Base-by-base conservation (phyloP, 2,329 filamentous ascomycete genomes). In the Taxawa tesnikishii region DNA sequence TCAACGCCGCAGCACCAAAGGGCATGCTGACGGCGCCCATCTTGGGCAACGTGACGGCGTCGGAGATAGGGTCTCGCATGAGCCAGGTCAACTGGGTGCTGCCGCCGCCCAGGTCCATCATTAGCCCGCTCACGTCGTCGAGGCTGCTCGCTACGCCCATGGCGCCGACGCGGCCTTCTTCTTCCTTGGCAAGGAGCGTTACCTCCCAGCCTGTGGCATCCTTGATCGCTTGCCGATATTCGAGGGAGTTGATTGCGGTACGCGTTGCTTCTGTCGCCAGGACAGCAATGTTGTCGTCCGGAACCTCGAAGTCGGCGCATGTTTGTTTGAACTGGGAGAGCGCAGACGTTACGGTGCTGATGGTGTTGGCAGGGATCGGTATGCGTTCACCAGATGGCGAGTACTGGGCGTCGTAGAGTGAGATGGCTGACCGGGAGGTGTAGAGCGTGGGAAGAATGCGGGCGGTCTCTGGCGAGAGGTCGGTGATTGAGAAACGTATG, bases 211-310 rank as follows among this genome's bases (percentile, higher is more conserved):
- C 80, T 1, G 76, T 78, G 3, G 62, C 61, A 3, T 63, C 51
- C 26, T 67, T 62, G 40, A 94, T 87, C 18, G 68, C 65, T 0
- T 59, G 52, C 2, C 82, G 64, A 56, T 90, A 83, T 1, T 73
- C 68, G 13, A 62, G 62, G 1, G 77, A 75, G 48, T 94, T 94
- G 36, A 70, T 56, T 5, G 87, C 83, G 15, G 75, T 82, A 27
- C 87, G 75, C 52, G 87, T 90, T 4, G 87, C 87, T 55, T 94
- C 87, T 0, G 87, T 94, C 13, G 85, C 87, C 26, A 94, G 72
- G 7, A 94, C 71, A 13, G 72, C 70, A 38, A 88, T 71, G 41
- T 85, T 75, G n/a, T 34, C 17, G 1, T 63, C 50, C 0, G 73
- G 73, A 0, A 94, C 83, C 12, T 66, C 64, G 48, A 83, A 83